These are phyloP conservation scores for Ambispora gerdemannii DNA, from an alignment of 192 early-diverging fungal genomes.

Conservation along the genomic window DNA sequence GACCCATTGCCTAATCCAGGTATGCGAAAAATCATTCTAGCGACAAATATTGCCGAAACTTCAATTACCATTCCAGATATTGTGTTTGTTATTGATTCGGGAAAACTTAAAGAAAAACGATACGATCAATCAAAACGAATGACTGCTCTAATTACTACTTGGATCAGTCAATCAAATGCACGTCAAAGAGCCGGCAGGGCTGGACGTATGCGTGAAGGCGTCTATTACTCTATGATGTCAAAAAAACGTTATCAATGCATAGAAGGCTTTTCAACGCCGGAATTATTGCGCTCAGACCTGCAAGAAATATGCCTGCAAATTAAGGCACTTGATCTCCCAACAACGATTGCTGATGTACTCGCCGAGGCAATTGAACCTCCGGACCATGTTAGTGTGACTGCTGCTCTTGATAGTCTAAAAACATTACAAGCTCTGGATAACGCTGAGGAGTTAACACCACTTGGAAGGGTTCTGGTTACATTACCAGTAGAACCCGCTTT, in stretches of 20 bases:
- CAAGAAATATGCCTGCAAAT: slow-evolving; percentile 52
- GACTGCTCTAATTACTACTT: slow-evolving; percentile 42
- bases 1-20: slow-evolving; percentile 41
- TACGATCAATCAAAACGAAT: slow-evolving; percentile 46
- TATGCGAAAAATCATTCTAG: slow-evolving; percentile 61
- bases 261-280: slow-evolving; percentile 53
- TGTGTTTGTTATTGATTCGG: slow-evolving; percentile 66
- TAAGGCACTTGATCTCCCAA: slow-evolving; percentile 45
- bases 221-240: slow-evolving; percentile 54
- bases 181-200: slow-evolving; percentile 60
- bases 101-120: slow-evolving; percentile 61
- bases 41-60: slow-evolving; percentile 76
- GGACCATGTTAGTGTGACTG: slow-evolving; percentile 40
- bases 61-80: slow-evolving; percentile 74
- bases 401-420: slow-evolving; percentile 38
- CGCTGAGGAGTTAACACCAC: slow-evolving; percentile 55
- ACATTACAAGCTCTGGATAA: slow-evolving; percentile 42
- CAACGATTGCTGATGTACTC: slow-evolving; percentile 37
- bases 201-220: slow-evolving; percentile 55
- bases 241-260: slow-evolving; percentile 38
- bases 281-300: slow-evolving; percentile 51
- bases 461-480: slow-evolving; percentile 58
- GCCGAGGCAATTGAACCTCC: slow-evolving; percentile 47
- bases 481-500: slow-evolving; percentile 70
- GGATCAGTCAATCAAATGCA: slow-evolving; percentile 55